Evolutionary conservation across 805 yeast species (phyloP).

Genomic region (Nakazawaea ishiwadae): DNA sequence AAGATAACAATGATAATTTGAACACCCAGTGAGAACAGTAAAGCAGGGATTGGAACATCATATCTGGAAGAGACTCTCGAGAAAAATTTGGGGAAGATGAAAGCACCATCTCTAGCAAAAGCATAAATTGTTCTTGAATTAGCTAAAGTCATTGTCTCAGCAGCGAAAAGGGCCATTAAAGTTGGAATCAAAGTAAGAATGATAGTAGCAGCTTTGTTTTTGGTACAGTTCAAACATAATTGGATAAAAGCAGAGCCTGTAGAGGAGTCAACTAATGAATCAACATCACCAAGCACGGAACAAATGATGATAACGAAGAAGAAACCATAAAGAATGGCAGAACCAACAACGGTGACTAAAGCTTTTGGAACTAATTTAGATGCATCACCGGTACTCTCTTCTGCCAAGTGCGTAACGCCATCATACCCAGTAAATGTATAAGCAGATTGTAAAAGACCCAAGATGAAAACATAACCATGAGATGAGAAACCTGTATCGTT

Average conservation of each 20-base stretch:
- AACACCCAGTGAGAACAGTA: conserved; percentile 21
- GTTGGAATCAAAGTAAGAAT: conserved; percentile 21
- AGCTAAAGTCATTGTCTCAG: conserved; percentile 26
- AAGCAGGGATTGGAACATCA: conserved; percentile 25
- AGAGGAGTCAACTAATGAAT: conserved; percentile 15
- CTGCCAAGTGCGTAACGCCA: conserved; percentile 30
- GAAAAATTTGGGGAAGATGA: conserved; percentile 26
- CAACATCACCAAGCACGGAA: conserved; percentile 20
- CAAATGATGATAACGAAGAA: conserved; percentile 27
- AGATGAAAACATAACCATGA: conserved; percentile 22
- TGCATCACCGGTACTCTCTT: conserved; percentile 25
- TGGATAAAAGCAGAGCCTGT: conserved; percentile 24
- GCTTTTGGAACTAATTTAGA: conserved; percentile 29
- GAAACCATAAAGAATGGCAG: conserved; percentile 26
- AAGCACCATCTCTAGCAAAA: conserved; percentile 30
- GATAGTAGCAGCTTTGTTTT: conserved; percentile 25
- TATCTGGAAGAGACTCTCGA: conserved; percentile 20
- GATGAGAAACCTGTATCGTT: conserved; percentile 21
- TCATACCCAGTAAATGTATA: conserved; percentile 29
- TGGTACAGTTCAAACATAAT: conserved; percentile 20
- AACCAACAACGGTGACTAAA: conserved; percentile 24
- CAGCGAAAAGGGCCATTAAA: conserved; percentile 20
- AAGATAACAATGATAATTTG: conserved; percentile 24
- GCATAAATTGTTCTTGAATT: conserved; percentile 29
- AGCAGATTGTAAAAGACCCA: conserved; percentile 23